phyloP scores from a whole-genome alignment of 768 basidiomycete genomes.

The Lentinula lateritia region DNA sequence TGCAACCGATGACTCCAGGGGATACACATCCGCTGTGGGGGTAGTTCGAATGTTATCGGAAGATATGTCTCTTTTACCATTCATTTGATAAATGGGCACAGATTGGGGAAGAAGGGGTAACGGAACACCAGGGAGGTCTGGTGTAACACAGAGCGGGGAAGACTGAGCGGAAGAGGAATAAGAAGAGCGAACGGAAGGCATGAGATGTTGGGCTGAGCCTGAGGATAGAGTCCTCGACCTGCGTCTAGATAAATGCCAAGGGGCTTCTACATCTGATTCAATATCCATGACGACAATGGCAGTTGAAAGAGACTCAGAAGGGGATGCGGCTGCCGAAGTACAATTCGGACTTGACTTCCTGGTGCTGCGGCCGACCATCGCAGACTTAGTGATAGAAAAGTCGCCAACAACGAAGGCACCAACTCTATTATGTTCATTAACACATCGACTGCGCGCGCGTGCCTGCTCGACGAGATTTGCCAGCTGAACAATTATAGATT shows the following conservation, averaged over 20 bases:
- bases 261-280: background rate
- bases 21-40: background rate
- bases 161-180: constrained; percentile 2
- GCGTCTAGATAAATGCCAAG: background rate
- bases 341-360: background rate
- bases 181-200: background rate
- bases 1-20: background rate
- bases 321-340: background rate
- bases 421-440: background rate
- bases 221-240: background rate
- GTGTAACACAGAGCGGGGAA: background rate
- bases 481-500: background rate
- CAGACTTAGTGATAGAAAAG: background rate
- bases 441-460: background rate
- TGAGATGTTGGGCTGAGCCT: background rate
- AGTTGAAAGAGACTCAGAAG: background rate
- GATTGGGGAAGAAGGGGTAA: background rate
- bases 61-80: background rate
- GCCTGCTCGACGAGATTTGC: background rate
- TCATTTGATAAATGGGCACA: background rate
- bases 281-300: background rate
- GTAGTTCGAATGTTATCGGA: background rate
- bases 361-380: constrained; percentile 2
- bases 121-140: background rate
- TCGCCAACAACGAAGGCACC: background rate